Conservation (phyloP, 1,284 basidiomycete species). For the Ganoderma sinense region DNA sequence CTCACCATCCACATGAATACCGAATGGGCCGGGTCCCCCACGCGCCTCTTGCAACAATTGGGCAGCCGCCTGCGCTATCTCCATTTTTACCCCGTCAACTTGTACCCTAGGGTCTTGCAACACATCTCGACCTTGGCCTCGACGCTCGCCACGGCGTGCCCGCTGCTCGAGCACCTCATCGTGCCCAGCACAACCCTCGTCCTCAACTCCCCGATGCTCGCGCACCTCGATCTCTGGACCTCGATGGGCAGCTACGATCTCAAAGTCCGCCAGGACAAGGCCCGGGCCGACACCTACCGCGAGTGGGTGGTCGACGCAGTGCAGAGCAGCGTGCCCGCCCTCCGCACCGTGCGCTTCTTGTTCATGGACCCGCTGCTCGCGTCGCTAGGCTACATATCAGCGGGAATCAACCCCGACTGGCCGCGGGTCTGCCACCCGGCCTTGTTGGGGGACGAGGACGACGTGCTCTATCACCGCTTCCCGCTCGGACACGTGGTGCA, state of each 20-base stretch:
- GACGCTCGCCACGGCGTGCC: background rate
- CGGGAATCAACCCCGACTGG: background rate
- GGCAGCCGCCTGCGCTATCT: background rate
- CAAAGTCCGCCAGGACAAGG: background rate
- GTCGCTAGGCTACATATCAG: background rate
- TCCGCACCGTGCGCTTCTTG: background rate
- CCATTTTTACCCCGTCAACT: background rate
- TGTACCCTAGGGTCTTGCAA: background rate
- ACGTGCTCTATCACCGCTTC: background rate
- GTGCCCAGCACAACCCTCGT: background rate
- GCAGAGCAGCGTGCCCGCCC: background rate
- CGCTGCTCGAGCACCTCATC: conserved; percentile 3
- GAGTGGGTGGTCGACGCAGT: background rate
- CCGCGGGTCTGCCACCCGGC: conserved; percentile 5
- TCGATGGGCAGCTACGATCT: background rate
- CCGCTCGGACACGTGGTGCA: background rate
- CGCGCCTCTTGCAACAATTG: background rate
- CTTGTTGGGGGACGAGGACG: background rate
- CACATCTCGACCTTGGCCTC: background rate
- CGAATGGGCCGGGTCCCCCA: background rate
- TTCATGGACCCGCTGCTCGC: background rate
- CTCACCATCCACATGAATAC: background rate
- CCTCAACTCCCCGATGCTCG: background rate
- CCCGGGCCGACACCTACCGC: background rate
- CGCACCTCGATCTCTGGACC: background rate